Evolutionary conservation across 1,284 basidiomycete genomes (phyloP), one percentile per base, ranked within the genome.

Genomic region (Paramarasmius palmivorus): DNA sequence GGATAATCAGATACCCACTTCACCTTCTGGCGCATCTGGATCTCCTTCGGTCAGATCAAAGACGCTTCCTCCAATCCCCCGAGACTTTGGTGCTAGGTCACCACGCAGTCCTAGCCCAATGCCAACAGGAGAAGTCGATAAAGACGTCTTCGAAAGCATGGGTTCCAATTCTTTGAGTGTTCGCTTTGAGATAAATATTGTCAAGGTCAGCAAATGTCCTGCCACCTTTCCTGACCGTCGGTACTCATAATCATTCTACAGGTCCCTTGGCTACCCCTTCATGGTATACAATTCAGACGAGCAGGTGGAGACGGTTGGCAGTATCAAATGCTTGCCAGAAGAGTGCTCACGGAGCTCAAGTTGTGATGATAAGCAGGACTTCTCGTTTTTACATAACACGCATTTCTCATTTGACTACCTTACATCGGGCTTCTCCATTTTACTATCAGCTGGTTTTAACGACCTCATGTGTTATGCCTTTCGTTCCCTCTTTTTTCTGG

Each of bases 261-360:
- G 92, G 92, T 98, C 17, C 96, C 96, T 29, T 92, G 90, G 80
- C 71, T 99, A 54, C 93, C 95, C 1, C 76, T 99, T 29, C 93
- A 98, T 67, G 96, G 96, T 1, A 88, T 99, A 54, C 96, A 98
- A 68, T 99, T 99, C 77, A 86, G 95, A 51, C 81, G 96, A 54
- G 84, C 91, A 0, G 86, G 92, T 41, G 95, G 95, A 2, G 94
- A 98, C 62, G 93, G 93, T 2, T 98, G 95, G 95, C 94, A 98
- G 73, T 97, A 98, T 69, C 92, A 95, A 68, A 95, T 94, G 90
- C 81, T 98, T 47, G 95, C 95, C n/a, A 85, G 93, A 65, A 81
- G 95, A 55, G 93, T 98, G 40, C 71, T 98, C 62, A 91, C 92
- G 54, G 95, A 97, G 72, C 82, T 98, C 72, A 95, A 96, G 75